Percentiles rank a stretch among this genome's conserved stretches.
These are phyloP conservation scores for Edaphochlamys debaryana DNA, from an alignment of 139 green algal genomes.

Conservation along the genomic window DNA sequence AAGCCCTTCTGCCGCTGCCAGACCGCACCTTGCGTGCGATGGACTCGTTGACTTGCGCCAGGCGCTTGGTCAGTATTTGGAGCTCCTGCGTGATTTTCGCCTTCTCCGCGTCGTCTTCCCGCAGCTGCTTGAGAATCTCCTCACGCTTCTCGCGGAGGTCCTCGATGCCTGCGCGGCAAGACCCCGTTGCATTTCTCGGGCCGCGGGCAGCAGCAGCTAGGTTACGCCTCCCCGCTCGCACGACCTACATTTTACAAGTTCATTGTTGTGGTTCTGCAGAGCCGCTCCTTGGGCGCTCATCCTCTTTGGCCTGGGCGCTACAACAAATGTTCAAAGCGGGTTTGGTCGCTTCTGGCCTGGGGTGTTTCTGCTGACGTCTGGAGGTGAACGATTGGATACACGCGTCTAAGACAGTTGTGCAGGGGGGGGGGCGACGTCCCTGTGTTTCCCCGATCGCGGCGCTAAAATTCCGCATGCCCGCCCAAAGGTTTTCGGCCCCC, in stretches of 20 bases:
- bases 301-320: too few species aligned
- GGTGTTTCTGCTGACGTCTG: too few species aligned
- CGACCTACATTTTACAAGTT: conserved; percentile 75
- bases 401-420: too few species aligned
- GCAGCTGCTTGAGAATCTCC: conserved; percentile 70
- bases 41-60: conserved; percentile 77
- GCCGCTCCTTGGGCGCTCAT: conserved; percentile 55
- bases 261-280: conserved; percentile 80
- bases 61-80: conserved; percentile 73
- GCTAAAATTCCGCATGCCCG: too few species aligned
- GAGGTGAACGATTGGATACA: too few species aligned
- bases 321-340: too few species aligned
- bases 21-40: conserved; percentile 61
- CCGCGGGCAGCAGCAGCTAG: too few species aligned
- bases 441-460: too few species aligned
- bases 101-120: conserved; percentile 79
- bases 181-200: background rate
- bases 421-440: too few species aligned
- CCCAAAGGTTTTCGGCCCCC: too few species aligned
- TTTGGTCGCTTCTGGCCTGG: too few species aligned
- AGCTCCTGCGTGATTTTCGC: conserved; percentile 74
- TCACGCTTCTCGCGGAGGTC: conserved; percentile 81
- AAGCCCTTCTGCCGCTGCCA: background rate
- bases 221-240: background rate
- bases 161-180: conserved; percentile 74